Evolutionary conservation across 2,329 filamentous ascomycete genomes (phyloP), one percentile per base, ranked within the genome.

Genomic region (Paracamarosporium sp.): DNA sequence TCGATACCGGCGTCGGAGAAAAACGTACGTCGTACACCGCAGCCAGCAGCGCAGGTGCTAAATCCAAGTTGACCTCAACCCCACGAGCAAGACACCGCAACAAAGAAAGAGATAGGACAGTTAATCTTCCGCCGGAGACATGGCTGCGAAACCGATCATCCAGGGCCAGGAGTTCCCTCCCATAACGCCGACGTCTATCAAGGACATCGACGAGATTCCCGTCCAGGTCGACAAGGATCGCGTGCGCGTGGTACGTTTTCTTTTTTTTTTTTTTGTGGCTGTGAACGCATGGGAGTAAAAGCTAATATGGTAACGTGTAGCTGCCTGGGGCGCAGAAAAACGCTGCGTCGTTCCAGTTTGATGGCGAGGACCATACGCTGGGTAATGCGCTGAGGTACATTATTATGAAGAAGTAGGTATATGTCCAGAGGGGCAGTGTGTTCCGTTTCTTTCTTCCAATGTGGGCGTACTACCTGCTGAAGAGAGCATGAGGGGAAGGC

Each of bases 381-480:
- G 95, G 95, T 27, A 99, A 99, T 78, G 92, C 93, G 9, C 80
- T 99, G 68, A 86, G 95, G 71, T 98, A 93, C 75, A 90, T 97
- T 62, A 96, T 99, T 71, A 97, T 97, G 91, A 98, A 98, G 81
- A 99, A 99, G 94, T 97, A 82, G 64, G 87, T 44, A 20, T 56
- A 4, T 41, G 7, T 5, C n/a, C 31, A 15, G 31, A 9, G 31
- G 11, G 31, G 5, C 11, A 5, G 31, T 5, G n/a, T n/a, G n/a
- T n/a, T n/a, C n/a, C n/a, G n/a, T n/a, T n/a, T n/a, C n/a, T n/a
- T n/a, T n/a, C n/a, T n/a, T n/a, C n/a, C n/a, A n/a, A n/a, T n/a
- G n/a, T n/a, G n/a, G n/a, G n/a, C n/a, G n/a, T n/a, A n/a, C n/a
- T n/a, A n/a, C n/a, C n/a, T 33, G 31, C 35, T 20, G 35, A 22